Evolutionary conservation across 176 grass and related monocot species (phyloP).

Genomic region (Avena atlantica): DNA sequence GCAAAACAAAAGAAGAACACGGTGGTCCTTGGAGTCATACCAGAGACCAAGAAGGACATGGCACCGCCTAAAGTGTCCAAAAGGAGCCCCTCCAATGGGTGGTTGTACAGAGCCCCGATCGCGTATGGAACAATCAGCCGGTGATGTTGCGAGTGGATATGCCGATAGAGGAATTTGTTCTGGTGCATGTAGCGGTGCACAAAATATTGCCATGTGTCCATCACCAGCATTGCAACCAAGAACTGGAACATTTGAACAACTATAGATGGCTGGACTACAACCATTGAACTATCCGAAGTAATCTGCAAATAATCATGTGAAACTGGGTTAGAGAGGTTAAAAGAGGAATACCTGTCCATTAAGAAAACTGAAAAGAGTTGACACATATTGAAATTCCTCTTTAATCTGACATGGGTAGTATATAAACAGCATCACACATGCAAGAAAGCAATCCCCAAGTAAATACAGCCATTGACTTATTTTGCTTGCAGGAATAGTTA

Average conservation of each 20-base stretch:
- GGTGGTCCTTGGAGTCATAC: constrained; percentile 77
- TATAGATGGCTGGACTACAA: constrained; percentile 67
- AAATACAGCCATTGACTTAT: not conserved
- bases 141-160: constrained; percentile 86
- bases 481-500: not conserved
- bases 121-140: constrained; percentile 83
- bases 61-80: constrained; percentile 86
- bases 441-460: too few species aligned
- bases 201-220: constrained; percentile 94
- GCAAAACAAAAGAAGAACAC: constrained; percentile 91
- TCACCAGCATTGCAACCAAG: constrained; percentile 82
- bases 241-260: constrained; percentile 69
- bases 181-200: constrained; percentile 94
- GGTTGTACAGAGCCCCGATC: constrained; percentile 90
- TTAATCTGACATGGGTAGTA: too few species aligned
- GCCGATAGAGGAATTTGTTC: constrained; percentile 87
- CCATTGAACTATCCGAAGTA: constrained; percentile 62
- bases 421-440: too few species aligned
- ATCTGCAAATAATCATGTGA: constrained; percentile 50
- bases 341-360: not conserved
- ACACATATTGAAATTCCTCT: not conserved
- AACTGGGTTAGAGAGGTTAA: constrained; percentile 18
- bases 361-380: not conserved
- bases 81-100: constrained; percentile 89
- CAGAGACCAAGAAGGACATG: constrained; percentile 78